Evolutionary conservation across 345 rosid genomes (phyloP).

Genomic region (Eucalyptus polyanthemos): DNA sequence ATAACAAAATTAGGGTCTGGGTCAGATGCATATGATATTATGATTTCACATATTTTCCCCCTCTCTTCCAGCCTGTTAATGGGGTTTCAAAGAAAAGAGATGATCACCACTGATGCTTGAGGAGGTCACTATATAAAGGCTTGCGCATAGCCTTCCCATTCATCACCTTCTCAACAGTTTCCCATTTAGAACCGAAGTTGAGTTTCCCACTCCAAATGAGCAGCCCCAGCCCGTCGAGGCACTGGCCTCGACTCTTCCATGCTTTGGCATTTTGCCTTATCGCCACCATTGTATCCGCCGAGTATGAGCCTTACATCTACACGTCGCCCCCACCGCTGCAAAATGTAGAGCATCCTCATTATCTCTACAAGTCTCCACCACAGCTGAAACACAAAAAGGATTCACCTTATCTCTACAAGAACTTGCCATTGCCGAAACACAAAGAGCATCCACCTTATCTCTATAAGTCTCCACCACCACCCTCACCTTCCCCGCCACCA

Average conservation of each 20-base stretch:
- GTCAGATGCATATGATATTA: not conserved
- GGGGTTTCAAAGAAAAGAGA: not conserved
- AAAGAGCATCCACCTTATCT: not conserved
- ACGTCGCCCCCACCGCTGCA: not conserved
- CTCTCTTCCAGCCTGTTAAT: not conserved
- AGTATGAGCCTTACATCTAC: not conserved
- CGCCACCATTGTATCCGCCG: constrained; percentile 1
- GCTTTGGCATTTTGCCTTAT: constrained; percentile 14
- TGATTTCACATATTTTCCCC: not conserved
- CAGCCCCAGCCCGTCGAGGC: not conserved
- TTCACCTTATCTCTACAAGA: not conserved
- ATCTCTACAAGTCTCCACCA: not conserved
- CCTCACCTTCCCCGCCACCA: not conserved
- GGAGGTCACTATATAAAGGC: not conserved
- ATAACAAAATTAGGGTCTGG: not conserved
- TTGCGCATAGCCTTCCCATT: not conserved
- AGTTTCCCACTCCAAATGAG: constrained; percentile 1
- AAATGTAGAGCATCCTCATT: not conserved
- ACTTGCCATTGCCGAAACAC: not conserved
- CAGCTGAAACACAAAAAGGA: not conserved
- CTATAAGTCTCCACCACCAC: not conserved
- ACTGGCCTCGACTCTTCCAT: constrained; percentile 7
- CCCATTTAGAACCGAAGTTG: not conserved
- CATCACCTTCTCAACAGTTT: not conserved
- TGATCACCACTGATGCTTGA: not conserved